Evolutionary conservation across 2,329 filamentous ascomycete species (phyloP), one percentile per base, ranked within the genome.

Genomic region (Lizonia empirigonia): DNA sequence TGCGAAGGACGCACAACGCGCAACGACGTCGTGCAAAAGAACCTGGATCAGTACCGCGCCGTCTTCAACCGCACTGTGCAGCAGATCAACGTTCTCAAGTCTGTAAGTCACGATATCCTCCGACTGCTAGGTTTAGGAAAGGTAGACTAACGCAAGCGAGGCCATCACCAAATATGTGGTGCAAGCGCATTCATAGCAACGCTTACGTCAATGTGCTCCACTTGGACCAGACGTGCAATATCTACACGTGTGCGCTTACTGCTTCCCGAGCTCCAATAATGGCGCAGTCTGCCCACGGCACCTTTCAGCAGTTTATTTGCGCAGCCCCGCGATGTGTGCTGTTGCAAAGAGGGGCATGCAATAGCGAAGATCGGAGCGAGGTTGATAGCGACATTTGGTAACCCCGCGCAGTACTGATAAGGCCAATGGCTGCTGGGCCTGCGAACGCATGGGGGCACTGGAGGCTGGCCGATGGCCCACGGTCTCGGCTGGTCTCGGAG

Each of bases 11-110:
- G 84, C 42, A 88, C 85, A 58, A 89, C 87, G 26, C 87, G 85
- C 65, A 81, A 83, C 45, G 82, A 84, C 16, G 90, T 99, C 37
- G 82, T 99, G 33, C 81, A 86, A 46, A 87, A 96, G 72, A 96
- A 89, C 69, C 78, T 99, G 48, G 83, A 87, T 54, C 90, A 94
- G 77, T 99, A 97, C 72, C 85, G 87, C 41, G 85, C 86, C 44
- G 90, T 97, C 12, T 99, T 93, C 75, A 79, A 88, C 62, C 89
- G 92, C 67, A 92, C 91, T 1, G 84, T 86, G 63, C 85, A 89
- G 70, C 86, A 90, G 68, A 83, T 96, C 49, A 82, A 85, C 32
- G 76, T 83, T 56, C 72, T 86, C 51, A 84, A 83, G 63, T 72
- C 71, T 49, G 78, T 80, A 68, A 69, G 77, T 74, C 30, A 50